Evolutionary conservation across 2,329 filamentous ascomycete species (phyloP), one percentile per base, ranked within the genome.

Genomic region (Alternaria consortialis): DNA sequence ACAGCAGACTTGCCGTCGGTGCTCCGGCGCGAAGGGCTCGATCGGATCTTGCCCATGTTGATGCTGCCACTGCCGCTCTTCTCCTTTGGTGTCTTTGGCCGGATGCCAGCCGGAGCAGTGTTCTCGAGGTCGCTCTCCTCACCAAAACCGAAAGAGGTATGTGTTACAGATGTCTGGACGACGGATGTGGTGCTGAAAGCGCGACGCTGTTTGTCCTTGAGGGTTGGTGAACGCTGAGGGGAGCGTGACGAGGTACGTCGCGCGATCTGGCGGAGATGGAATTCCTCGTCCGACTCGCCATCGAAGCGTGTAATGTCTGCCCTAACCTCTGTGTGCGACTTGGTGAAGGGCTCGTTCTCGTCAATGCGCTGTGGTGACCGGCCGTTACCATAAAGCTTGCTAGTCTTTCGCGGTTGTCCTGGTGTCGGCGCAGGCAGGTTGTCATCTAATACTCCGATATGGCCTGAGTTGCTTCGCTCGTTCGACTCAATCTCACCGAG

Each of bases 401-500:
- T 90, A 15, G 91, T 91, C 84, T 99, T 98, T 64, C 95, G 89
- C 29, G 95, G 95, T 78, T 99, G 95, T 2, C 95, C 95, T 0
- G 95, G 95, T 5, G 95, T 99, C 3, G 95, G 95, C 0, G 94
- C 94, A 3, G 95, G 95, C 5, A 99, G 86, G 71, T 96, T 96
- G 75, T 97, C 94, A 66, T 97, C 93, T 74, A 92, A 87, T n/a
- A 88, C 85, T 51, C 87, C 86, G 66, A 87, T 84, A 68, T 87
- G 71, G 25, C 79, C 77, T 17, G 73, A 68, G 12, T 77, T 80
- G 44, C 78, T 75, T 58, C 82, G 82, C 68, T 89, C 87, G 62
- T 97, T 97, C 66, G 91, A 88, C 72, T 96, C 92, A 64, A 99
- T 92, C 80, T 99, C 95, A 55, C 94, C 94, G n/a, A 99, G 87